Evolutionary conservation across 257 asterid genomes (phyloP).

Genomic region (Knoxia roxburghii): DNA sequence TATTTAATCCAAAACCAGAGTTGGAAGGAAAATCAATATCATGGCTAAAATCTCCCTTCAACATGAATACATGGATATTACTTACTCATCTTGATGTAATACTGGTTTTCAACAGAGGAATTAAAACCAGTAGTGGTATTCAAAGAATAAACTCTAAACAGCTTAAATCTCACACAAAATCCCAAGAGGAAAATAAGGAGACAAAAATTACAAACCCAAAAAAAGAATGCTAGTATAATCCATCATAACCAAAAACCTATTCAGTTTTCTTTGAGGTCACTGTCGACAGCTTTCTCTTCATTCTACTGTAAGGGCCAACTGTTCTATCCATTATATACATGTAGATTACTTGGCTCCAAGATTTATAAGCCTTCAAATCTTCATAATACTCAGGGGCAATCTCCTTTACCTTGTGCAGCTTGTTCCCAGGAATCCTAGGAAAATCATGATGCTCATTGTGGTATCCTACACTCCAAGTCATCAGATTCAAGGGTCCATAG

Average conservation of each 20-base stretch:
- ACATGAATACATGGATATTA: not conserved
- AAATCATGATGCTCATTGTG: constrained; percentile 98
- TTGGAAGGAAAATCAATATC: not conserved
- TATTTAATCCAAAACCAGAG: no score
- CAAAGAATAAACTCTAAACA: not conserved
- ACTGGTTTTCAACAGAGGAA: not conserved
- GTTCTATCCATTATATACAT: constrained; percentile 72
- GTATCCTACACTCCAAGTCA: constrained; percentile 92
- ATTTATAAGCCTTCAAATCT: constrained; percentile 49
- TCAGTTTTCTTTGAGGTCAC: constrained; percentile 42
- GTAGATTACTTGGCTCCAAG: constrained; percentile 92
- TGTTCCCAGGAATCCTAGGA: constrained; percentile 86
- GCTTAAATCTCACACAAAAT: not conserved
- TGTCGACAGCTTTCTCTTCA: constrained; percentile 62
- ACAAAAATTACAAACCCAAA: not conserved
- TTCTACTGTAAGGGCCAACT: constrained; percentile 82
- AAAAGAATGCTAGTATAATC: no score
- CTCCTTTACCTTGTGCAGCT: constrained; percentile 86
- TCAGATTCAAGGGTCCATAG: constrained; percentile 76
- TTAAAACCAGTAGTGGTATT: not conserved
- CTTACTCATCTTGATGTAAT: no score
- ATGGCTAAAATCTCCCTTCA: not conserved
- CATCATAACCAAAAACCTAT: constrained; percentile 20
- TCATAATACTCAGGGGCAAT: constrained; percentile 84
- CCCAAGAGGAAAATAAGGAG: not conserved